Evolutionary conservation across 768 basidiomycete species (phyloP), one percentile per base, ranked within the genome.

Genomic region (Mrakia gelida): DNA sequence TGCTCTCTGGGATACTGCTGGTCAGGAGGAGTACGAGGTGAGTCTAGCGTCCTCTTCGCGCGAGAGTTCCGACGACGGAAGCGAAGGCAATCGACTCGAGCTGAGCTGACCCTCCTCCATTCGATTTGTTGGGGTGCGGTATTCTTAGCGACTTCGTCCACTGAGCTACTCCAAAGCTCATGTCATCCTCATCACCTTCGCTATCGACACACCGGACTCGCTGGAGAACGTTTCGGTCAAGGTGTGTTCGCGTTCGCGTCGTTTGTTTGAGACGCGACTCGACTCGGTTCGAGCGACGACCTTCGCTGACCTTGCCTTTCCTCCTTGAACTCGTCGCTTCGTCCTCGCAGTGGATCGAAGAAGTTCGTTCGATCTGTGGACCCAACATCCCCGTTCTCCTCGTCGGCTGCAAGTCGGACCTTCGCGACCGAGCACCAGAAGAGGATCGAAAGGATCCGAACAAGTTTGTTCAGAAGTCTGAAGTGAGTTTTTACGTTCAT

Each of bases 101-200:
- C 38, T 38, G 38, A 38, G 38, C 38, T 38, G 38, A 38, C 38
- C 8, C 38, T 38, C 38, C 38, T 38, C 38, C 8, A 3, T 30
- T 52, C 28, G n/a, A 1, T 28, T 73, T 16, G 43, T 38, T 8
- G 38, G 38, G 38, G 38, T 38, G 38, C 32, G 15, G 1, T n/a
- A 11, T 18, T 38, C 28, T 62, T 83, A 95, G 91, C 91, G 96
- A 80, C 87, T 98, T 82, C 91, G 97, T 81, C 97, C 97, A 68
- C 89, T 99, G 85, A 97, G 95, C 68, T 98, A 98, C 86, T 94
- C 95, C 74, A 94, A 97, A 87, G 97, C 96, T 79, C 97, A 99
- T 85, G 93, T 99, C 82, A 97, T 99, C 83, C 90, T 99, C 80
- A 98, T 99, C 83, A 95, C 95, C 65, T 99, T 95, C 84, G 89